Evolutionary conservation across 83 land plant genomes (phyloP).

Genomic region (Thuja plicata): DNA sequence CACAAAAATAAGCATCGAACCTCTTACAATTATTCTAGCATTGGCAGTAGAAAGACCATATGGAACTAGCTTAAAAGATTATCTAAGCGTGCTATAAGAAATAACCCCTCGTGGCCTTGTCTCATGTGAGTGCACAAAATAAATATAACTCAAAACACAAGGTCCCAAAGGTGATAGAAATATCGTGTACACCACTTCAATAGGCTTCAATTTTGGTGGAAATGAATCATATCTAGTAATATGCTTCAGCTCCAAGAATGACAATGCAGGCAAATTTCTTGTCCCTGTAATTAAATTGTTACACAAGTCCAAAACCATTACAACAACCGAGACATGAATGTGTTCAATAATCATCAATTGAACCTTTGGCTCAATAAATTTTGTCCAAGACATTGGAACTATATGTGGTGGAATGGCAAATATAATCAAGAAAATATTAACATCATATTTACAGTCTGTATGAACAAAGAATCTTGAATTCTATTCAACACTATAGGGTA

Average conservation of each 20-base stretch:
- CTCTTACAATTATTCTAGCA: too few species aligned
- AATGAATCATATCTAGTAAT: background rate
- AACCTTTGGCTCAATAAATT: constrained; percentile 1
- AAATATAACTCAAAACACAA: too few species aligned
- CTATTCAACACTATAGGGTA: background rate
- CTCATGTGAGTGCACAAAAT: too few species aligned
- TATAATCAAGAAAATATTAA: background rate
- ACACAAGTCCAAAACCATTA: background rate
- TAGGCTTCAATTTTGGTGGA: background rate
- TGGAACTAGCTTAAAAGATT: too few species aligned
- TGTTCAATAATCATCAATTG: background rate
- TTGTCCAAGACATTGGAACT: background rate
- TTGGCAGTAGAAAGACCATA: too few species aligned
- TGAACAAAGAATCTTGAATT: constrained; percentile 5
- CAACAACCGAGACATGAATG: background rate
- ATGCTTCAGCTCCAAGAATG: background rate
- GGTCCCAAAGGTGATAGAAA: background rate
- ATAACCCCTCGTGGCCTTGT: too few species aligned
- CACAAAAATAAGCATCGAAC: too few species aligned
- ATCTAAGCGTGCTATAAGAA: too few species aligned
- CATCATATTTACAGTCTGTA: constrained; percentile 2
- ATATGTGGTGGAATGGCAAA: background rate
- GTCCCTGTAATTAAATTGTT: background rate
- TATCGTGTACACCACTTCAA: background rate
- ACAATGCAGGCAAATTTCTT: background rate